Percentiles rank a stretch among this genome's conserved stretches.
Evolutionary conservation across 2,329 filamentous ascomycete species (phyloP).

Genomic region (Colletotrichum tropicicola): DNA sequence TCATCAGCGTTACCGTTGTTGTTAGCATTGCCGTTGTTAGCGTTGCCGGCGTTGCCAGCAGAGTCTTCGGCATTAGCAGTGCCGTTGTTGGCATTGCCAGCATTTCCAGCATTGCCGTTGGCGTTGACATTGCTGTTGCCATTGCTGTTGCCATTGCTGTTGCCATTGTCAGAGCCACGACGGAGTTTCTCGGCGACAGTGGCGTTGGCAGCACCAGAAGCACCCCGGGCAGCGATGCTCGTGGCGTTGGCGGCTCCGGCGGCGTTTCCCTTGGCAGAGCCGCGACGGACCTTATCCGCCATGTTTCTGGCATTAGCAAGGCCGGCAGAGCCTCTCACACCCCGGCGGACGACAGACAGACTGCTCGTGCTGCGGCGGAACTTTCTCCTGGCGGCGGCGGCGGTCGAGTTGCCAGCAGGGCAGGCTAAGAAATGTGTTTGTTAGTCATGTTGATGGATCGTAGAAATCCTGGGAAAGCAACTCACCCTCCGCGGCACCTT

Average conservation of each 20-base stretch:
- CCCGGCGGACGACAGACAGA: not conserved
- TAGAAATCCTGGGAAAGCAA: not conserved
- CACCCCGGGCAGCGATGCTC: constrained; percentile 40
- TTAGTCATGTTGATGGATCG: not conserved
- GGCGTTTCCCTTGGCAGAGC: too few species aligned
- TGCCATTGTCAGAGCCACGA: not conserved
- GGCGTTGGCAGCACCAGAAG: constrained; percentile 57
- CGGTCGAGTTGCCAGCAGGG: constrained; percentile 13
- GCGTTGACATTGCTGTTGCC: not conserved
- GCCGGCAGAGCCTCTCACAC: not conserved
- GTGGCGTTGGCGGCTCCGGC: constrained; percentile 7
- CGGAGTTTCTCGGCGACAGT: constrained; percentile 32
- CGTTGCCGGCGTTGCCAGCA: constrained; percentile 22
- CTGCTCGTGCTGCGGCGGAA: not conserved
- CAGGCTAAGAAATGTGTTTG: not conserved
- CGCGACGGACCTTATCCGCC: too few species aligned
- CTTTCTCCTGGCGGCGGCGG: not conserved
- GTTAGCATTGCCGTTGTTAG: constrained; percentile 43
- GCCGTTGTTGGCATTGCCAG: not conserved
- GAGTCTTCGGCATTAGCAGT: constrained; percentile 38
- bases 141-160: not conserved
- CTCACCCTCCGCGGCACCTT: constrained; percentile 23
- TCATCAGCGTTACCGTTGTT: not conserved
- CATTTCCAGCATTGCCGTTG: not conserved
- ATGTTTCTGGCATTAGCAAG: not conserved